Conservation (phyloP, 2,329 filamentous ascomycete genomes). For the Albifimbria verrucaria region DNA sequence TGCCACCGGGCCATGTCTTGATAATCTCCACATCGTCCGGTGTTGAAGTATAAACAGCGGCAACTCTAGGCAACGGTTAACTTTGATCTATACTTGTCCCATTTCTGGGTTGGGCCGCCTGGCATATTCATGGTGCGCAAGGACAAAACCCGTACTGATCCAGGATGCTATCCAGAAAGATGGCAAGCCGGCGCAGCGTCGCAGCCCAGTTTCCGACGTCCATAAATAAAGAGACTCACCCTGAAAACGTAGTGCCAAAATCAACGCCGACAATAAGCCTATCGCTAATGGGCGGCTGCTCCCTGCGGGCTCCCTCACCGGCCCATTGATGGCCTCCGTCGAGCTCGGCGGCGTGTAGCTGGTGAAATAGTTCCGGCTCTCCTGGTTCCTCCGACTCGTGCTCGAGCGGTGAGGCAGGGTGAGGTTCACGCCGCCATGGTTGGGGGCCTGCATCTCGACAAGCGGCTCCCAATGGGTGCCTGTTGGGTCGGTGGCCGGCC, state of each 20-base stretch:
- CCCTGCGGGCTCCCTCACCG: constrained; percentile 53
- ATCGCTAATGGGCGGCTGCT: constrained; percentile 52
- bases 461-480: not conserved
- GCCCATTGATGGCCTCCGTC: constrained; percentile 61
- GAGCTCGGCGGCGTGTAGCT: constrained; percentile 52
- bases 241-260: constrained; percentile 82
- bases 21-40: constrained; percentile 81
- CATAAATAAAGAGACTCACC: too few relatives aligned
- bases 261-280: constrained; percentile 75
- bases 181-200: too few relatives aligned
- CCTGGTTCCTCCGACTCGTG: constrained; percentile 47
- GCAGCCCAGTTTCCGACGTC: too few relatives aligned
- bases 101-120: not conserved
- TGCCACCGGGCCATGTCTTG: constrained; percentile 80
- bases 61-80: constrained; percentile 49
- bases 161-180: too few relatives aligned
- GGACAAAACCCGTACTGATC: too few relatives aligned
- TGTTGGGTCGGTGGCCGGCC: not conserved
- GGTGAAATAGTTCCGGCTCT: constrained; percentile 55
- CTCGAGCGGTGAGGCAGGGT: constrained; percentile 47
- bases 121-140: not conserved
- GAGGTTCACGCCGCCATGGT: constrained; percentile 38
- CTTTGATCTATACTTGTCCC: too few relatives aligned
- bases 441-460: not conserved
- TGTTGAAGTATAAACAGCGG: constrained; percentile 69